Conservation (phyloP, 2,329 filamentous ascomycete genomes). For the Cladophialophora bantiana region DNA sequence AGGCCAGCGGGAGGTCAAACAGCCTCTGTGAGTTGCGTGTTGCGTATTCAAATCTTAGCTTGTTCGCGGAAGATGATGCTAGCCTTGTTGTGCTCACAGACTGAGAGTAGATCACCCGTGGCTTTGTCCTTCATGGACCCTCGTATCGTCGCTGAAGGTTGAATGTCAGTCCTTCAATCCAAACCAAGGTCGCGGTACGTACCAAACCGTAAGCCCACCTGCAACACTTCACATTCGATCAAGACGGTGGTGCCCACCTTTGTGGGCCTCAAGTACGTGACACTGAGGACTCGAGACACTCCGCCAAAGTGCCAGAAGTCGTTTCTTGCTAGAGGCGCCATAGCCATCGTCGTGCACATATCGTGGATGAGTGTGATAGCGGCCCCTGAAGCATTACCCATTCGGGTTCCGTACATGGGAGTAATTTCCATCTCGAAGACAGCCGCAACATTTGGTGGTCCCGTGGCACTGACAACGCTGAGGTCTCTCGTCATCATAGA, state of each 20-base stretch:
- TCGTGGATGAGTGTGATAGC: slow-evolving; percentile 30
- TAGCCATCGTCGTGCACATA: slow-evolving; percentile 30
- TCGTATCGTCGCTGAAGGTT: slow-evolving; percentile 20
- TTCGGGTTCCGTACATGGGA: slow-evolving; percentile 28
- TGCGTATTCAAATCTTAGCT: slow-evolving; percentile 16
- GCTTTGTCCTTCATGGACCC: slow-evolving; percentile 26
- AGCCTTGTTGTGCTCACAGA: slow-evolving; percentile 31
- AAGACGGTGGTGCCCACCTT: slow-evolving; percentile 18
- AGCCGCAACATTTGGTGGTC: slow-evolving; percentile 15
- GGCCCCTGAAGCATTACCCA: slow-evolving; percentile 29
- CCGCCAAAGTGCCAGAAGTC: slow-evolving; percentile 32
- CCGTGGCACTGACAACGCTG: slow-evolving; percentile 22
- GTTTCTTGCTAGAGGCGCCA: slow-evolving; percentile 24
- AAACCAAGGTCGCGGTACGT: neutral
- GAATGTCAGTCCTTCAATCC: neutral
- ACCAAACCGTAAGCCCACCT: slow-evolving; percentile 20
- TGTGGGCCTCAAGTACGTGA: slow-evolving; percentile 30
- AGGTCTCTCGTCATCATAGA: slow-evolving; percentile 29
- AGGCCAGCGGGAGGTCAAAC: too few relatives aligned
- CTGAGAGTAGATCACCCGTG: slow-evolving; percentile 23
- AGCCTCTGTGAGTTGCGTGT: neutral
- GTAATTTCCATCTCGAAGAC: slow-evolving; percentile 30
- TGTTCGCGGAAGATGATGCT: slow-evolving; percentile 27
- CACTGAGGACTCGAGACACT: slow-evolving; percentile 26
- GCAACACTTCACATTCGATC: slow-evolving; percentile 30